These are phyloP conservation scores for Diaporthe citrichinensis DNA, from an alignment of 2,329 filamentous ascomycete genomes.

Conservation along the genomic window DNA sequence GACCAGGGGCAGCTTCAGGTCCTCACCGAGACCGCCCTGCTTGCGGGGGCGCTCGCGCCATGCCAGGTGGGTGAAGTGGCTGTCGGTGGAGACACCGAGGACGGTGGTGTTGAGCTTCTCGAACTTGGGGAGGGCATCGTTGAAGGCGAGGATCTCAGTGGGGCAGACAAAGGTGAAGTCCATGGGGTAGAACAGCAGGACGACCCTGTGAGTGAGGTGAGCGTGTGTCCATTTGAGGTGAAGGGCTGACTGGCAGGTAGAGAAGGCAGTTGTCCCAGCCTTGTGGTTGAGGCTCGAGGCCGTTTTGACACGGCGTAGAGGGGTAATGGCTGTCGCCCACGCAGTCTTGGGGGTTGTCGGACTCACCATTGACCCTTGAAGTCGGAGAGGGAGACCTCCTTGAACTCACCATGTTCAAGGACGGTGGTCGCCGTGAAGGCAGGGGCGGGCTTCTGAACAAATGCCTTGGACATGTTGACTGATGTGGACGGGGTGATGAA, in stretches of 20 bases:
- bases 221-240: conserved; percentile 17
- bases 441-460: conserved; percentile 64
- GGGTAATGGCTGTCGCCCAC: neutral
- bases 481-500: neutral
- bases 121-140: conserved; percentile 73
- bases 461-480: conserved; percentile 57
- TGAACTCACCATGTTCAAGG: conserved; percentile 63
- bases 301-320: neutral
- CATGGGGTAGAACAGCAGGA: conserved; percentile 77
- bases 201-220: conserved; percentile 61
- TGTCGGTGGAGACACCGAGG: conserved; percentile 74
- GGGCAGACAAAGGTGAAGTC: conserved; percentile 79
- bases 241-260: neutral
- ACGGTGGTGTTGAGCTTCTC: conserved; percentile 70
- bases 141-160: conserved; percentile 76
- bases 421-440: conserved; percentile 64
- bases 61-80: conserved; percentile 69
- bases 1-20: conserved; percentile 72
- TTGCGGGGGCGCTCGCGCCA: conserved; percentile 71
- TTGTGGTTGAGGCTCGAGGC: neutral
- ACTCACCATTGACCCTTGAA: conserved; percentile 63
- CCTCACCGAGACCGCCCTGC: conserved; percentile 72
- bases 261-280: neutral
- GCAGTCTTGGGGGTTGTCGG: conserved; percentile 18
- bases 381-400: conserved; percentile 60